A percentile compares a stretch with the other conserved stretches of the same genome.
These are phyloP conservation scores for Podospora sp. DNA, from an alignment of 495 filamentous ascomycete genomes.

Conservation along the genomic window DNA sequence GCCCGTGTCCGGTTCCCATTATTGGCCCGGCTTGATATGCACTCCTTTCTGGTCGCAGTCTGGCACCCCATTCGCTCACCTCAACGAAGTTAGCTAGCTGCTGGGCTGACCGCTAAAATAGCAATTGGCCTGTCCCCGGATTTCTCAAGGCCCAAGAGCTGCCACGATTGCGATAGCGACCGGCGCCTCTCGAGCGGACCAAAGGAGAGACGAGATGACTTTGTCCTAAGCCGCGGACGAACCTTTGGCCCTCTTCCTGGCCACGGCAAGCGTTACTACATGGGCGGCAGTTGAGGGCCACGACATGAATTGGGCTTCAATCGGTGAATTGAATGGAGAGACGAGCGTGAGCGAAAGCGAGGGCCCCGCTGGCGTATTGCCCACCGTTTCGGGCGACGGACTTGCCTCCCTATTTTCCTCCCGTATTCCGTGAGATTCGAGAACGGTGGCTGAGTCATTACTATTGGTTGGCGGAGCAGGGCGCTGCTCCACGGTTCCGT, in stretches of 20 bases:
- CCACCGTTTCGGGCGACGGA: neutral
- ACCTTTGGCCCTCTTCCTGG: neutral
- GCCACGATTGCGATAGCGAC: slow-evolving; percentile 17
- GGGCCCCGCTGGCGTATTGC: neutral
- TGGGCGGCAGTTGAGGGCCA: neutral
- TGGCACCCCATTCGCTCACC: slow-evolving; percentile 20
- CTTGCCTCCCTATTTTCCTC: neutral
- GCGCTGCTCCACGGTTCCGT: neutral
- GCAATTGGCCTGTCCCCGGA: slow-evolving; percentile 12
- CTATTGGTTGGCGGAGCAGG: neutral
- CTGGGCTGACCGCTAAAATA: slow-evolving; percentile 29
- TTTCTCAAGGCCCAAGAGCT: neutral
- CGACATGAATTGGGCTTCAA: neutral
- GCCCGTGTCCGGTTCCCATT: slow-evolving; percentile 8
- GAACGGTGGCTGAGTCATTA: neutral
- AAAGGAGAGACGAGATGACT: neutral
- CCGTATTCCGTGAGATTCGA: neutral
- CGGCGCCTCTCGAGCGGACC: neutral
- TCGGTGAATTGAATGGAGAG: neutral
- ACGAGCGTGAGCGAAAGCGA: neutral
- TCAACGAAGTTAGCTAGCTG: slow-evolving; percentile 5
- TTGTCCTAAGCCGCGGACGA: neutral
- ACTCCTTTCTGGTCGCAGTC: slow-evolving; percentile 34
- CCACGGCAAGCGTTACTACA: neutral
- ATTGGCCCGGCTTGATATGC: slow-evolving; percentile 29